These are phyloP conservation scores for Calonectria ilicicola DNA, from an alignment of 2,329 filamentous ascomycete genomes.

Conservation along the genomic window DNA sequence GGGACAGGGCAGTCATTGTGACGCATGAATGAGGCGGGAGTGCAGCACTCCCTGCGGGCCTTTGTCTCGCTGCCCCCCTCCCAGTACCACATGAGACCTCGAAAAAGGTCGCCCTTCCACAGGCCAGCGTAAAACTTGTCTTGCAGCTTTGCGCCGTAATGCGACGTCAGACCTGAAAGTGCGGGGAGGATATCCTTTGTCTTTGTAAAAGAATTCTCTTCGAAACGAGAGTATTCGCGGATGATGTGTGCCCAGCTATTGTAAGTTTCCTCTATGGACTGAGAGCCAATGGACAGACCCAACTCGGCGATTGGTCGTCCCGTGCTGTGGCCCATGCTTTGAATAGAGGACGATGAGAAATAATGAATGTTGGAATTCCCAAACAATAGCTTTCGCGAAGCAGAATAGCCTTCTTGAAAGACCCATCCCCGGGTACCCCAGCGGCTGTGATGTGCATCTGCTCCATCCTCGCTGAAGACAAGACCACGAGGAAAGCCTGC, in stretches of 20 bases:
- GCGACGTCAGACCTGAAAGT: neutral
- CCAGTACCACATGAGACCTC: constrained; percentile 1
- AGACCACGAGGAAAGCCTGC: neutral
- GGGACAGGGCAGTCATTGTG: neutral
- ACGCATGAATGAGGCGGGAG: neutral
- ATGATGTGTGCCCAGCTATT: neutral
- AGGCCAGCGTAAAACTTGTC: neutral
- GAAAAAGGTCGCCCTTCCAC: neutral
- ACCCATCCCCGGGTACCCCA: neutral
- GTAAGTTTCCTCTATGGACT: neutral
- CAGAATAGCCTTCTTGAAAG: neutral
- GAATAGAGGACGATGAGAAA: neutral
- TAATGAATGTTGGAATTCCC: neutral
- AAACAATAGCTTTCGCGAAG: neutral
- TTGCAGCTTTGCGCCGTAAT: neutral
- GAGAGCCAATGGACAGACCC: neutral
- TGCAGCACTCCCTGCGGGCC: neutral
- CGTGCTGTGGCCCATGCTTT: neutral
- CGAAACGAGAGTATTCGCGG: neutral
- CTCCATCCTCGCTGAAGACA: neutral
- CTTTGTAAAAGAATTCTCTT: neutral
- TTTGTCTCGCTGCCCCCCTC: constrained; percentile 3
- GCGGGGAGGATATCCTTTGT: neutral
- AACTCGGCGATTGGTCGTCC: neutral
- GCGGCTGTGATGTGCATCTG: neutral